Percentiles rank a stretch among this genome's conserved stretches.
Conservation (phyloP, 202 grass and related monocot genomes). For the Saccharum hybrid region DNA sequence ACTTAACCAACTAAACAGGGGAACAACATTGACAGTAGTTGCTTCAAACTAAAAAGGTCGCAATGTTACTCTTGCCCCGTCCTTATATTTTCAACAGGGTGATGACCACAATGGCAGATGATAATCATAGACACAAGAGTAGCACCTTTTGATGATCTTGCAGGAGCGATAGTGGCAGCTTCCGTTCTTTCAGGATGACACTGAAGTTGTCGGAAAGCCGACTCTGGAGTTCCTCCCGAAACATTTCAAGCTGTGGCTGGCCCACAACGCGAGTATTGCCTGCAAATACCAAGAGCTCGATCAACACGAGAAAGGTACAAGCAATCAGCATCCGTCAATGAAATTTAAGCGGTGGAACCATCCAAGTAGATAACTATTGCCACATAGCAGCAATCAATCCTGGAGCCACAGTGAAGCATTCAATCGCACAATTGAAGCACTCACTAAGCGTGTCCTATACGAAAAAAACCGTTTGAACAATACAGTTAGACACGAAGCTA, state of each 20-base stretch:
- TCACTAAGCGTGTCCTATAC: not conserved
- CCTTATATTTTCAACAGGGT: not conserved
- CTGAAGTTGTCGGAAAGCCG: conserved; percentile 79
- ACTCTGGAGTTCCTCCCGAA: conserved; percentile 71
- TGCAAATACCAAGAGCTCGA: conserved; percentile 40
- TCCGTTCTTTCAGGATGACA: conserved; percentile 77
- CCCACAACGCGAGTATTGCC: conserved; percentile 86
- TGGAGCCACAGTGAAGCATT: not conserved
- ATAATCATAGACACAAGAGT: not conserved
- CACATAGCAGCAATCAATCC: not conserved
- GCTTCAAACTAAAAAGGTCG: not conserved
- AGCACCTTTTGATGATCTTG: conserved; percentile 79
- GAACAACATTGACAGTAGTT: not conserved
- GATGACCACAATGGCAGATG: not conserved
- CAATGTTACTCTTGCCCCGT: not conserved
- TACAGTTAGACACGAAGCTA: not conserved
- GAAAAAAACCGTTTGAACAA: not conserved
- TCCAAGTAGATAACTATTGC: not conserved
- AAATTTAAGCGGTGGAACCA: not conserved
- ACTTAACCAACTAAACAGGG: not conserved
- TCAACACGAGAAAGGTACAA: conserved; percentile 1
- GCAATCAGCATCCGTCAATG: not conserved
- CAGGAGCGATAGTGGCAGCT: conserved; percentile 70
- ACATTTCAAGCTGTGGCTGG: conserved; percentile 75
- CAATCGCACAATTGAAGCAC: not conserved